Base-by-base conservation (phyloP, 805 yeast genomes). In the Candida tibetensis region DNA sequence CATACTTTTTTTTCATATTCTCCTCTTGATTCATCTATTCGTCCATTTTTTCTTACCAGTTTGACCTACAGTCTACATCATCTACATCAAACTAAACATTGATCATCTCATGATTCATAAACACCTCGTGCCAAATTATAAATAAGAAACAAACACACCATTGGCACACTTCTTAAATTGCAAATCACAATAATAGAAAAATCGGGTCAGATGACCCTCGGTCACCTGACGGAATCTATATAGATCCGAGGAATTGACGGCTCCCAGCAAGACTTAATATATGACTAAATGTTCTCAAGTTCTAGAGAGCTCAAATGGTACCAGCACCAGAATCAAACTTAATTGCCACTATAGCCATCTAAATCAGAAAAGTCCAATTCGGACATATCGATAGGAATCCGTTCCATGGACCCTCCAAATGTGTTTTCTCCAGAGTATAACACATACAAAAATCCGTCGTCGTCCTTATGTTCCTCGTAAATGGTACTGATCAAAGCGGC, bases 371-470 rank as follows among this genome's bases (percentile, higher is more conserved):
- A 33, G 34, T 50, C 49, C 13, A 40, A 14, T 18, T 28, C 15
- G 17, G 40, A 34, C 36, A 42, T 34, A 21, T 37, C 25, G 25
- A 21, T 10, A 10, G 25, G 25, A 21, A 21, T 10, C 25, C 25
- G 25, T 10, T 7, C 38, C 27, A 12, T 53, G 30, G 52, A 58
- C 38, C 64, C 65, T 41, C 99, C 99, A 70, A 93, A 93, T 5
- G 99, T 93, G 68, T 93, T 93, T 66, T 93, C 99, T 34, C 99
- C 98, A 5, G 96, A 86, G 69, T 91, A 91, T 47, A 95, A 79
- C 48, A 93, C 91, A 66, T 93, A 93, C 57, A 93, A 78, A 66
- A 93, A 93, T 26, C 99, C 99, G 62, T 93, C 99, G 58, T 91
- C 91, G 60, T 93, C 99, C 69, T 89, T 89, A 66, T 93, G 96